Percentiles rank a stretch among this genome's conserved stretches.
These are phyloP conservation scores for Colletotrichum lindemuthianum DNA, from an alignment of 2,329 filamentous ascomycete genomes.

Conservation along the genomic window DNA sequence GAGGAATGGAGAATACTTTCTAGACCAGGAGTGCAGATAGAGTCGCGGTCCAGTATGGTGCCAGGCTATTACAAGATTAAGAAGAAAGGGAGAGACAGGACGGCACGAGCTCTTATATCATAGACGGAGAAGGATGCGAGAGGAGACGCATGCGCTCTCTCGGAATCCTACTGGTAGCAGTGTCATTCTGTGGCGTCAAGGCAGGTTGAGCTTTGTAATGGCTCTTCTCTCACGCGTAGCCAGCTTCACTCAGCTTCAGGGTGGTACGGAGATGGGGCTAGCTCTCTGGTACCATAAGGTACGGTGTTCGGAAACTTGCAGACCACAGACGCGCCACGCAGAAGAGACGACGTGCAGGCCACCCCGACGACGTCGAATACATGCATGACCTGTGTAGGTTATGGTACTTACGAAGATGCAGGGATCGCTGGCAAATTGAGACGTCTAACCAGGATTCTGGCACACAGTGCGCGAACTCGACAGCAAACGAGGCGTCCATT, in stretches of 20 bases:
- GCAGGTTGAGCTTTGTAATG: too few relatives aligned
- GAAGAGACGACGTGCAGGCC: neutral
- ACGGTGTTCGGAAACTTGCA: neutral
- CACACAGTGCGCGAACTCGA: constrained; percentile 29
- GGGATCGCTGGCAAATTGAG: constrained; percentile 13
- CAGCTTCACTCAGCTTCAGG: too few relatives aligned
- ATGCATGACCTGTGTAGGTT: neutral
- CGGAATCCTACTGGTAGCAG: neutral
- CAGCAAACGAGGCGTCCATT: neutral
- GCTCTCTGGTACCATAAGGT: constrained; percentile 4
- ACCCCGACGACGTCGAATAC: constrained; percentile 13
- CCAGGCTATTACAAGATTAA: too few relatives aligned
- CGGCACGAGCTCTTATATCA: constrained; percentile 17
- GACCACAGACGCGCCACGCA: neutral
- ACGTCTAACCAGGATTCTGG: constrained; percentile 16
- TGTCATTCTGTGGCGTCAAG: neutral
- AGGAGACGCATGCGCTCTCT: too few relatives aligned
- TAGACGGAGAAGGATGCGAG: neutral
- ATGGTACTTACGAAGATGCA: constrained; percentile 14
- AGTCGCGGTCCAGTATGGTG: too few relatives aligned
- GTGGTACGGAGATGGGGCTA: too few relatives aligned
- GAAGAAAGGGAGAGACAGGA: neutral
- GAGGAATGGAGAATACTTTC: too few relatives aligned
- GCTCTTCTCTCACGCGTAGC: too few relatives aligned
- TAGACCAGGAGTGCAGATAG: too few relatives aligned